Conservation (phyloP, 345 rosid genomes). For the Aquilaria sinensis region DNA sequence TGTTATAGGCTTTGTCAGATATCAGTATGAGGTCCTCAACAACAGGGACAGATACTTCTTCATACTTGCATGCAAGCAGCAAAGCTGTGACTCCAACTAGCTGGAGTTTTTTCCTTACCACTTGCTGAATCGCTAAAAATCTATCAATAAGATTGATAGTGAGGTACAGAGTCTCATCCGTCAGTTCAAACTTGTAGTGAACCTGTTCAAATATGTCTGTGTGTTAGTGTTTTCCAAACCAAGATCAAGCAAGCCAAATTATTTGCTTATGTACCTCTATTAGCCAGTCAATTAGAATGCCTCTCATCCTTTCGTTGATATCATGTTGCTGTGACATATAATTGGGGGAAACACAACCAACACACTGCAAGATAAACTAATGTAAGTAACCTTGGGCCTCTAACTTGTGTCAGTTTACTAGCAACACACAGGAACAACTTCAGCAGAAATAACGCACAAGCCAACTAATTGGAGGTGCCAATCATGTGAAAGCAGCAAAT, state of each 20-base stretch:
- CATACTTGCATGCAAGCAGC: conserved; percentile 98
- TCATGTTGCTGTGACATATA: conserved; percentile 78
- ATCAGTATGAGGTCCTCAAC: conserved; percentile 90
- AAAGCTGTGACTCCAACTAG: conserved; percentile 90
- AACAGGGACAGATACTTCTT: conserved; percentile 94
- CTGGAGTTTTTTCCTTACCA: conserved; percentile 90
- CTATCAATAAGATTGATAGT: conserved; percentile 92
- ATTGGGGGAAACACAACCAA: conserved; percentile 42
- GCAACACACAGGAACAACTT: neutral
- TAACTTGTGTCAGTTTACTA: neutral
- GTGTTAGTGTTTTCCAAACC: conserved; percentile 8
- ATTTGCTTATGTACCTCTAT: conserved; percentile 53
- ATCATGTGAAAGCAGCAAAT: neutral
- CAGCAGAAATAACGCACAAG: neutral
- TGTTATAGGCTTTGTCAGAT: conserved; percentile 82
- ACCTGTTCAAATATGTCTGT: conserved; percentile 40
- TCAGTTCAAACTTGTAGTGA: conserved; percentile 97
- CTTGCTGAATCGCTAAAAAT: conserved; percentile 58
- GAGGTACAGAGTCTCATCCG: conserved; percentile 91
- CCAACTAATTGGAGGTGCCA: too few species aligned
- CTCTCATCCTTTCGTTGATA: conserved; percentile 91
- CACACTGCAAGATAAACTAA: conserved; percentile 36
- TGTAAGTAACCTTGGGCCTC: conserved; percentile 3
- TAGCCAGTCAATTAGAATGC: conserved; percentile 87
- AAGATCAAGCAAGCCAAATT: neutral